Evolutionary conservation across 805 yeast species (phyloP).

Genomic region (Starmerella stigmatis): DNA sequence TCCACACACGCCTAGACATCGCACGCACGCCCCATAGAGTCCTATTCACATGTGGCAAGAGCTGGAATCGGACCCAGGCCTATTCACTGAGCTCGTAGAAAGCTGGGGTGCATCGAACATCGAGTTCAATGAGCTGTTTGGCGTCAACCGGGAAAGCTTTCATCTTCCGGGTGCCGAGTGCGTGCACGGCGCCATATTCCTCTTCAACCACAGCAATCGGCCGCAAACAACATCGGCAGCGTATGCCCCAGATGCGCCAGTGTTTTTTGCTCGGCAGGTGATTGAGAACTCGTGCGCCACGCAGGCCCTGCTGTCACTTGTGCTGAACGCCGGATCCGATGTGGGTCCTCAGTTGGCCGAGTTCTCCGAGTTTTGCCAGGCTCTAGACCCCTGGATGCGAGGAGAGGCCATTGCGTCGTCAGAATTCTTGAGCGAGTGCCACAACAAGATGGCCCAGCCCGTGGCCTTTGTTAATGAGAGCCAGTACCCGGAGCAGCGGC

Average conservation of each 20-base stretch:
- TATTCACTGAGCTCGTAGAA: constrained; percentile 53
- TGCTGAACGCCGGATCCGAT: constrained; percentile 40
- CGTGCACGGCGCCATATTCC: constrained; percentile 49
- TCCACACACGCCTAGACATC: background rate
- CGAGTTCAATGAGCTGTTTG: constrained; percentile 48
- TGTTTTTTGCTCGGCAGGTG: constrained; percentile 54
- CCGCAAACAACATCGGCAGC: constrained; percentile 24
- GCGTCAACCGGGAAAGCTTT: constrained; percentile 38
- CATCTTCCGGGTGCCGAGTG: constrained; percentile 27
- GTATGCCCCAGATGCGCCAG: constrained; percentile 22
- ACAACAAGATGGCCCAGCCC: constrained; percentile 54
- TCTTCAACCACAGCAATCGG: constrained; percentile 48
- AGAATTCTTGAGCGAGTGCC: constrained; percentile 44
- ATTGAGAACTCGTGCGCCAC: constrained; percentile 68
- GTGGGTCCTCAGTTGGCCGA: constrained; percentile 42
- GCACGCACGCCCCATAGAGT: no score
- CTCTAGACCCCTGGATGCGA: constrained; percentile 45
- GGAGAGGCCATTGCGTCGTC: constrained; percentile 56
- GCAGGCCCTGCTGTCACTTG: constrained; percentile 51
- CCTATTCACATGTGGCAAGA: constrained; percentile 23
- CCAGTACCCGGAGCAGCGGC: constrained; percentile 16
- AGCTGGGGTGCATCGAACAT: constrained; percentile 42
- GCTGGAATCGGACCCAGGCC: constrained; percentile 35
- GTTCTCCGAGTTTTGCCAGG: constrained; percentile 41
- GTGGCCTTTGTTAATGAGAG: constrained; percentile 41